A percentile compares a stretch with the other conserved stretches of the same genome.
phyloP scores from a whole-genome alignment of 228 moss, liverwort and hornwort genomes.

The Sphagnum fallax region DNA sequence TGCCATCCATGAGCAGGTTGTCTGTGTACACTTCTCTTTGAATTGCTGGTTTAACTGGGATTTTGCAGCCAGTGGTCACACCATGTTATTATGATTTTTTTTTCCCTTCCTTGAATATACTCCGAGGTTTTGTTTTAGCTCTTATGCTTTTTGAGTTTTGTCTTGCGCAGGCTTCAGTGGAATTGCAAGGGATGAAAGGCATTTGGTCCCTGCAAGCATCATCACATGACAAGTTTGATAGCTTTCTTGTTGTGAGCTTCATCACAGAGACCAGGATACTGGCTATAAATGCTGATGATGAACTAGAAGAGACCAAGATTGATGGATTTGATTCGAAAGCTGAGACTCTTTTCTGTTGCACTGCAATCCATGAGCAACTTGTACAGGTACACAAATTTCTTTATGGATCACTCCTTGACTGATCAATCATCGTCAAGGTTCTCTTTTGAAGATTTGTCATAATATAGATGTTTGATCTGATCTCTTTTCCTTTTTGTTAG shows the following conservation, averaged over 20 bases:
- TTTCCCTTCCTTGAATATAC: not conserved
- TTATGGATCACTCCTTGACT: too few species aligned
- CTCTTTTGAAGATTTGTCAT: too few species aligned
- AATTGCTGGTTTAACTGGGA: too few species aligned
- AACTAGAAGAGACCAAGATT: slow-evolving; percentile 92
- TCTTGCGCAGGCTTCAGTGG: slow-evolving; percentile 73
- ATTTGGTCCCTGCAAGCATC: slow-evolving; percentile 95
- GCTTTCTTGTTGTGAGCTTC: slow-evolving; percentile 92
- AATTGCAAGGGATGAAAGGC: slow-evolving; percentile 94
- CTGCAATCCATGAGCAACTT: slow-evolving; percentile 88
- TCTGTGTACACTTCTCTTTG: too few species aligned
- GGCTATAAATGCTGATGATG: slow-evolving; percentile 91
- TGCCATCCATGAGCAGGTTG: slow-evolving; percentile 91
- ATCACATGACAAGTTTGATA: slow-evolving; percentile 74
- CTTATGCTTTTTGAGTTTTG: not conserved
- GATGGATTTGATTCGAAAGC: slow-evolving; percentile 97
- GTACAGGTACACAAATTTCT: slow-evolving; percentile 46
- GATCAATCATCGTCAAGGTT: too few species aligned
- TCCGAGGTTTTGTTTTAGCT: too few species aligned
- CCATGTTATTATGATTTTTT: not conserved
- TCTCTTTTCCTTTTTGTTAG: slow-evolving; percentile 18
- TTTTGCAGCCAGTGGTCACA: too few species aligned
- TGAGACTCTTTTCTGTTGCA: slow-evolving; percentile 93
- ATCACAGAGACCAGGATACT: slow-evolving; percentile 93
- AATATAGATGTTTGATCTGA: too few species aligned